Evolutionary conservation across 1,139 yeast species (phyloP).

Genomic region (Geotrichum aggregatum): DNA sequence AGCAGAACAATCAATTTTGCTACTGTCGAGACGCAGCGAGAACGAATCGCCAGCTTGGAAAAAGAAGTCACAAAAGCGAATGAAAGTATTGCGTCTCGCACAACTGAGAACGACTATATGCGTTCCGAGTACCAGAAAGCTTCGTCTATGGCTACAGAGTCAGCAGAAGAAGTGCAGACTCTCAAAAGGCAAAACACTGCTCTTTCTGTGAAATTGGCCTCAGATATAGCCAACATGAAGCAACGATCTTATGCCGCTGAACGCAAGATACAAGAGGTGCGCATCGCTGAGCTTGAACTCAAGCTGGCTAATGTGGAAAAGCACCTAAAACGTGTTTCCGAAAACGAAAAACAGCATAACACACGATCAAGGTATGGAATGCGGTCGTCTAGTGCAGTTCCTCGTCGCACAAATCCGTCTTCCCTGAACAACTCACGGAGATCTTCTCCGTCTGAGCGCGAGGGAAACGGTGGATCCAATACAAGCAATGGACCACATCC

Average conservation of each 20-base stretch:
- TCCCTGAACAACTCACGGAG: constrained; percentile 18
- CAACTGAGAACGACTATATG: constrained; percentile 63
- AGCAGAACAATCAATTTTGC: constrained; percentile 26
- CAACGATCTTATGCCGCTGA: constrained; percentile 34
- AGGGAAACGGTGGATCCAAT: constrained; percentile 3
- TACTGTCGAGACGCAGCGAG: constrained; percentile 37
- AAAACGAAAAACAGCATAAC: constrained; percentile 32
- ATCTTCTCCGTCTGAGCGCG: constrained; percentile 14
- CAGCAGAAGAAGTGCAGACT: constrained; percentile 43
- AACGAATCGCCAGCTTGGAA: constrained; percentile 43
- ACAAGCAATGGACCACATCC: constrained; percentile 16
- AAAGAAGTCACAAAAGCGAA: constrained; percentile 42
- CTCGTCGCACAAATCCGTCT: constrained; percentile 33
- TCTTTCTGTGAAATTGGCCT: constrained; percentile 35
- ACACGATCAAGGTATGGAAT: constrained; percentile 36
- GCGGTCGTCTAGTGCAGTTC: constrained; percentile 31
- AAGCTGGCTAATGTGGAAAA: constrained; percentile 36
- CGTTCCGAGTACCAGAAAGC: constrained; percentile 62
- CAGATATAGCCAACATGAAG: constrained; percentile 30
- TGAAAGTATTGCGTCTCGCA: constrained; percentile 41
- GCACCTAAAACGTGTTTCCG: constrained; percentile 36
- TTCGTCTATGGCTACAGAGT: constrained; percentile 50
- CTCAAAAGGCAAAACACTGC: constrained; percentile 38
- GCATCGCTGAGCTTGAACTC: constrained; percentile 32
- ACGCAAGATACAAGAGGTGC: constrained; percentile 32